Evolutionary conservation across 441 rosid genomes (phyloP), one percentile per base, ranked within the genome.

Genomic region (Isatis lusitanica): DNA sequence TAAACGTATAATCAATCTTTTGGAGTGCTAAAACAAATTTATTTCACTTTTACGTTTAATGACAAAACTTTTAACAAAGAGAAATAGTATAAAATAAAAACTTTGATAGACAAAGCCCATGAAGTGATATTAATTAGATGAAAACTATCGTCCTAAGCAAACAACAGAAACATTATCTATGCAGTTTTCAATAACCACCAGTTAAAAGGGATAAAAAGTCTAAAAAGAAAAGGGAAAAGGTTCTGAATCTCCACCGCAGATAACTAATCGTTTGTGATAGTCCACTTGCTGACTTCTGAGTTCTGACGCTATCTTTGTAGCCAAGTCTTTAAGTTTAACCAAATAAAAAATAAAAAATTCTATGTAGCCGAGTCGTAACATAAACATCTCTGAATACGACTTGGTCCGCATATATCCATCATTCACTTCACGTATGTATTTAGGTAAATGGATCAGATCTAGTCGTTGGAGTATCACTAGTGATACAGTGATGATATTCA

Each of bases 251-350:
- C 74, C 57, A 58, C 58, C 60, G 17, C 28, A 26, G 13, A 70
- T 47, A 47, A 21, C 11, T 18, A 21, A 56, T 58, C n/a, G 51
- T 48, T 5, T 48, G 42, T 36, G 30, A 1, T 21, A 50, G 60
- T 38, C 68, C 51, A 48, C 74, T 71, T 28, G 61, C 71, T 66
- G 38, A 24, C 48, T 52, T 66, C 7, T 66, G 38, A 24, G 38
- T 52, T 66, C 7, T 70, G 42, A 71, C 51, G 67, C 31, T 70
- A 48, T 38, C 50, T 70, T 60, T 35, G 60, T 60, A 46, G 40
- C 38, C 6, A 59, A 59, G 58, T 58, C 1, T 3, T 24, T 3
- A n/a, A n/a, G n/a, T 24, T 24, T 24, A 3, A 24, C 26, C 1
- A 24, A 24, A 24, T 24, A 24, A 24, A 60, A n/a, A n/a, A n/a